Evolutionary conservation across 2,329 filamentous ascomycete genomes (phyloP), one percentile per base, ranked within the genome.

Genomic region (Beauveria pseudobassiana): DNA sequence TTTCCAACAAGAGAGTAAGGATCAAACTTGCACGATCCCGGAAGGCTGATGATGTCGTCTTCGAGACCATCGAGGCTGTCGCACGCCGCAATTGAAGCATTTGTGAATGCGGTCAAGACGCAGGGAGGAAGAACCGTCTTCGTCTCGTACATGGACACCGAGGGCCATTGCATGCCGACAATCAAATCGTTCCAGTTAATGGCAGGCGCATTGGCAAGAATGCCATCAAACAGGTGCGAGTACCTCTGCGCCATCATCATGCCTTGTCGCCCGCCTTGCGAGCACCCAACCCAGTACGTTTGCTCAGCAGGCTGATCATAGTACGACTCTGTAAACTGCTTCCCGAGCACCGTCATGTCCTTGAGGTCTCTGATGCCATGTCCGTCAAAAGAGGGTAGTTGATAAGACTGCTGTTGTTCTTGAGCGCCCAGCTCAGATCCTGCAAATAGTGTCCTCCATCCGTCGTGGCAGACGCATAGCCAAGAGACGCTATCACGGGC

Each of bases 241-340:
- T 79, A 83, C 9, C 75, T 68, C 65, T 85, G 79, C 0, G 80
- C 77, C 12, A 80, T 73, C 65, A 80, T 79, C 26, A 83, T 70
- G 8, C 82, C 83, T 68, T 86, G 82, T 1, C 83, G 73, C 2
- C 83, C 83, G 14, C 83, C 82, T 0, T 79, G 82, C 1, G 79
- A 82, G 65, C 82, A 84, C 16, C 82, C 82, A 9, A 74, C 71
- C 66, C 77, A 83, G 68, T 83, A 83, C 0, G 75, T 77, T 62
- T 77, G 79, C 1, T 73, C 69, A 1, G 74, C 71, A 1, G 34
- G 9, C 18, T 51, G 34, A 0, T 70, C 67, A 64, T 81, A 82
- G 64, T 75, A 81, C 1, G 69, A 66, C 12, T 75, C 64, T 1
- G 73, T 72, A 3, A 81, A 66, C 3, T 72, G 53, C 62, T 82